These are phyloP conservation scores for Endothia cerciana DNA, from an alignment of 2,329 filamentous ascomycete species.

Conservation along the genomic window DNA sequence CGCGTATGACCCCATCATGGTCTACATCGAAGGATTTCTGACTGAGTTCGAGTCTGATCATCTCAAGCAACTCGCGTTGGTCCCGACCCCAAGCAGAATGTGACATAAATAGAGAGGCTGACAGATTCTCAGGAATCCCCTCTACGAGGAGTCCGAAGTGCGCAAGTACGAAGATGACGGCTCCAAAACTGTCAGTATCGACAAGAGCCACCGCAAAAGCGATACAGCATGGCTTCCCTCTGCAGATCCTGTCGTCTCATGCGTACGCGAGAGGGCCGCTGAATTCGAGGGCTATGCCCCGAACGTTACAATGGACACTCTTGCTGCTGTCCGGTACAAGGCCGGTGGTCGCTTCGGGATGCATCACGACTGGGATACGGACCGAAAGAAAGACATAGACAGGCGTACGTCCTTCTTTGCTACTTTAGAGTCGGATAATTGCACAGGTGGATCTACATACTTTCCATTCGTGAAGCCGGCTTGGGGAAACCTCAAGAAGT, in stretches of 20 bases:
- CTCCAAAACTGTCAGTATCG: background rate
- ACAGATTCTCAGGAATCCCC: background rate
- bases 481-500: background rate
- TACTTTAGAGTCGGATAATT: background rate
- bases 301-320: background rate
- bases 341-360: background rate
- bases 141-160: conserved; percentile 6
- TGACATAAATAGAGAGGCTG: background rate
- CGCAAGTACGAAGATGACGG: conserved; percentile 4
- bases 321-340: conserved; percentile 1
- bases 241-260: background rate
- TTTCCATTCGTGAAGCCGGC: background rate
- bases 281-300: conserved; percentile 3
- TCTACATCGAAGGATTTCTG: conserved; percentile 3
- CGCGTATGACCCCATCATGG: conserved; percentile 4
- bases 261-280: conserved; percentile 3
- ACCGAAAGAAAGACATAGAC: conserved; percentile 2
- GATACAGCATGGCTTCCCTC: conserved; percentile 2
- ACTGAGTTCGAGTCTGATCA: conserved; percentile 7
- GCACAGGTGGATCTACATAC: conserved; percentile 1
- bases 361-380: conserved; percentile 7
- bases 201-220: background rate
- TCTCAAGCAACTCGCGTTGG: conserved; percentile 1
- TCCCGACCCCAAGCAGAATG: background rate
- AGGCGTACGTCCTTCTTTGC: conserved; percentile 6